Evolutionary conservation across 352 stramenopile genomes (phyloP), one percentile per base, ranked within the genome.

Genomic region (Bremia lactucae): DNA sequence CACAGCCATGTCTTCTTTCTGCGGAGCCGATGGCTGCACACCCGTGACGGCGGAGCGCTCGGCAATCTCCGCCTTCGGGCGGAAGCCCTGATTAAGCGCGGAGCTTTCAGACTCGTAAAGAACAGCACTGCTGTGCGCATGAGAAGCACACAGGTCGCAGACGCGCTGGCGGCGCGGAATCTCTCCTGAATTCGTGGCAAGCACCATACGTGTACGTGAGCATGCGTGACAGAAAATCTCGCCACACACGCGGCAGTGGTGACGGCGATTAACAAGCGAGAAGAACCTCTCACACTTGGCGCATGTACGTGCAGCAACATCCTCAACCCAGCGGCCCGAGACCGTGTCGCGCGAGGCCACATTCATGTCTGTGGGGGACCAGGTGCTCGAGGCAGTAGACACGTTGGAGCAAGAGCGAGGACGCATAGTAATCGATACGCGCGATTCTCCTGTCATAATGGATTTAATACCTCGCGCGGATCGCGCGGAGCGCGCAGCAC

Each of bases 161-260:
- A 88, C 75, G 23, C 75, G 70, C 58, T 86, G 72, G 23, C 75
- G 75, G n/a, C 65, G 68, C 10, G 72, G 69, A 36, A 80, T 72
- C 44, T 83, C 70, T 28, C 69, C 61, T 6, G 72, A 62, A 16
- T 68, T 81, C 22, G 71, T 88, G 31, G 69, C 68, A 20, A 93
- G 59, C 47, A 87, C 65, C 61, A 91, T 89, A 15, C 83, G 66
- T 26, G 66, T 87, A 25, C 80, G 78, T 13, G 77, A 86, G 42
- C 77, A 90, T 21, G 70, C 57, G 55, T 83, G 69, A 47, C 77
- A 90, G 59, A 90, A 90, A 36, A 90, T 83, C 52, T 87, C 53
- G 22, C 77, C 77, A 37, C 77, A 90, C 36, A 86, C 74, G 40
- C 77, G 77, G 57, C 77, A 90, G 62, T 90, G 77, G 49, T 90